phyloP scores from a whole-genome alignment of 2,329 filamentous ascomycete genomes.

The Ustulina deusta region DNA sequence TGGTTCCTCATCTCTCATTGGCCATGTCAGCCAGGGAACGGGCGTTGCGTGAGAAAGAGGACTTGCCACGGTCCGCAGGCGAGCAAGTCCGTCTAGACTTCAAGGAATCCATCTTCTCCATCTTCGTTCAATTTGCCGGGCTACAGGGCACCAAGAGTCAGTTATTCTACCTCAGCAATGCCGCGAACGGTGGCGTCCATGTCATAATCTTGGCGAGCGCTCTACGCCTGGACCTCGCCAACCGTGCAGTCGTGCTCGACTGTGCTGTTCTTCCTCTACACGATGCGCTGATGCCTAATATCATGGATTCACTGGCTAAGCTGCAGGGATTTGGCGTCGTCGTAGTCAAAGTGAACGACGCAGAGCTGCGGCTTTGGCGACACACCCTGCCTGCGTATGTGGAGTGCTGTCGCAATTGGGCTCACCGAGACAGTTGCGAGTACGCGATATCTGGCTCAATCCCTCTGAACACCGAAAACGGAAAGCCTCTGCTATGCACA shows the following conservation, averaged over 20 bases:
- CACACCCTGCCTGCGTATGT: conserved; percentile 57
- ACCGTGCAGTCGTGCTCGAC: conserved; percentile 58
- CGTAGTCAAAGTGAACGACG: conserved; percentile 57
- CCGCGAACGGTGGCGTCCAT: conserved; percentile 44
- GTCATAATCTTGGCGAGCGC: conserved; percentile 55
- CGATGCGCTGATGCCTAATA: conserved; percentile 47
- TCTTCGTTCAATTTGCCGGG: conserved; percentile 59
- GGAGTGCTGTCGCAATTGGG: conserved; percentile 62
- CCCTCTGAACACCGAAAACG: conserved; percentile 55
- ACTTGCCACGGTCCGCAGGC: conserved; percentile 39
- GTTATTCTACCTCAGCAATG: conserved; percentile 57
- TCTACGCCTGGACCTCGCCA: conserved; percentile 58
- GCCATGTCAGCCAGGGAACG: conserved; percentile 41
- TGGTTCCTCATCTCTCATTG: conserved; percentile 16
- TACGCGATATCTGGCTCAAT: conserved; percentile 53
- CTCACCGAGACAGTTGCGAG: conserved; percentile 56
- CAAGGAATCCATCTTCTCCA: conserved; percentile 61
- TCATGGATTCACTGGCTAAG: conserved; percentile 53
- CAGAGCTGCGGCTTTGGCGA: conserved; percentile 68
- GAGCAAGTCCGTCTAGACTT: conserved; percentile 56
- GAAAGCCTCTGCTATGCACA: conserved; percentile 56
- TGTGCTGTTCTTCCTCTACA: conserved; percentile 59
- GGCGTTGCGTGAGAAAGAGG: conserved; percentile 8
- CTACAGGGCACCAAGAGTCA: conserved; percentile 58
- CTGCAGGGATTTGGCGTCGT: conserved; percentile 53